Evolutionary conservation across 352 stramenopile genomes (phyloP), one percentile per base, ranked within the genome.

Genomic region (Blastocystis sp.): DNA sequence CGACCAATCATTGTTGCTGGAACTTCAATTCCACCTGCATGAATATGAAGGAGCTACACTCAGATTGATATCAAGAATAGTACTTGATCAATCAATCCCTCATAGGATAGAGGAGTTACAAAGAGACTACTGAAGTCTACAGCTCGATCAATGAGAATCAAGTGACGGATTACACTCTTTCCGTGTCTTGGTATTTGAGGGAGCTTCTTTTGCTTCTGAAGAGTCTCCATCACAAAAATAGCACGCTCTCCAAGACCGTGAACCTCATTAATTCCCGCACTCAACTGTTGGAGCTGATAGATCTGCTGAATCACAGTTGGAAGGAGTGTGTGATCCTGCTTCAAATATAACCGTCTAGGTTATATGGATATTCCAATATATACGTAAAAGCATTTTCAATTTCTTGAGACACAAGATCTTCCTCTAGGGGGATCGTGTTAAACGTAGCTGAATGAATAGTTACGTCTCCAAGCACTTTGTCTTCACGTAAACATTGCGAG

Each of bases 1-100:
- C 57, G 16, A 32, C 71, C 71, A 43, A 83, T 83, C 52, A 71
- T 69, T n/a, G 52, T 54, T 14, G 52, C 24, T 21, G 27, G 27
- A 6, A 83, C 71, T 19, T 21, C 32, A 24, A 59, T 32, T 5
- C 4, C 27, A 11, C 5, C 24, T 5, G 3, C 12, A 19, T 57
- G 35, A 32, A 83, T 83, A 1, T 39, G 27, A 4, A 83, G 57
- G 12, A 56, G 37, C 63, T 74, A 74, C 3, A 32, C n/a, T 74
- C 21, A 32, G 37, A 74, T n/a, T 9, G 3, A 5, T 56, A 74
- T 49, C 1, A 27, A 74, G 3, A 74, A 7, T 7, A 1, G 35
- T 27, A 83, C 71, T 6, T 83, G 43, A 35, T 83, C 71, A n/a
- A 83, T 71, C 4, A 83, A 32, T 4, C 71, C 71, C 32, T 83